phyloP scores from a whole-genome alignment of 1,284 basidiomycete species.

The Peniophora sp. region DNA sequence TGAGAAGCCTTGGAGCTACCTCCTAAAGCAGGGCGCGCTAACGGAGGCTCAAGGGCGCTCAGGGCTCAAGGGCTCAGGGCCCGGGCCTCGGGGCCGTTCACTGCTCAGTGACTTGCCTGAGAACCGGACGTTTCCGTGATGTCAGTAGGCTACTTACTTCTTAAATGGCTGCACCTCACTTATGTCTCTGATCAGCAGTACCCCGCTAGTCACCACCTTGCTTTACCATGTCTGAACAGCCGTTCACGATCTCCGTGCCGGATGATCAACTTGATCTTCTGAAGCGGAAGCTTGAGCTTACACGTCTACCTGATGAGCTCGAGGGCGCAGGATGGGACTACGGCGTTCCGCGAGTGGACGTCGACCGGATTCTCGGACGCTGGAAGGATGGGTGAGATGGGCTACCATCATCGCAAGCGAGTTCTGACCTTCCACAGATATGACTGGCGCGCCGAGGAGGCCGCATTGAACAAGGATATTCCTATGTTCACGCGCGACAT shows the following conservation, averaged over 20 bases:
- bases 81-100: too few relatives aligned
- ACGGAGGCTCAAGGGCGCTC: too few relatives aligned
- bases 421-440: background rate
- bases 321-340: constrained; percentile 36
- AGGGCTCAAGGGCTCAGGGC: too few relatives aligned
- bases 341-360: constrained; percentile 38
- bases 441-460: constrained; percentile 36
- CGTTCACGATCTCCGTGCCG: constrained; percentile 35
- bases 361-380: constrained; percentile 30
- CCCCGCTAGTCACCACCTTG: too few relatives aligned
- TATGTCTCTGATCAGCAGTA: too few relatives aligned
- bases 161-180: too few relatives aligned
- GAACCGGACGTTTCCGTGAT: too few relatives aligned
- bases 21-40: too few relatives aligned
- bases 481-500: constrained; percentile 38
- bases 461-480: constrained; percentile 27
- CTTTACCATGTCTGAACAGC: constrained; percentile 19
- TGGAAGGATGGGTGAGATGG: constrained; percentile 43
- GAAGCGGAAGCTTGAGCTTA: constrained; percentile 30
- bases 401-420: constrained; percentile 17
- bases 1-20: too few relatives aligned
- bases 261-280: constrained; percentile 28
- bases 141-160: too few relatives aligned
- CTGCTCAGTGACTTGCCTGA: too few relatives aligned
- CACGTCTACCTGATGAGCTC: constrained; percentile 40